phyloP scores from a whole-genome alignment of 495 filamentous ascomycete genomes.

The Parmelia sp. region DNA sequence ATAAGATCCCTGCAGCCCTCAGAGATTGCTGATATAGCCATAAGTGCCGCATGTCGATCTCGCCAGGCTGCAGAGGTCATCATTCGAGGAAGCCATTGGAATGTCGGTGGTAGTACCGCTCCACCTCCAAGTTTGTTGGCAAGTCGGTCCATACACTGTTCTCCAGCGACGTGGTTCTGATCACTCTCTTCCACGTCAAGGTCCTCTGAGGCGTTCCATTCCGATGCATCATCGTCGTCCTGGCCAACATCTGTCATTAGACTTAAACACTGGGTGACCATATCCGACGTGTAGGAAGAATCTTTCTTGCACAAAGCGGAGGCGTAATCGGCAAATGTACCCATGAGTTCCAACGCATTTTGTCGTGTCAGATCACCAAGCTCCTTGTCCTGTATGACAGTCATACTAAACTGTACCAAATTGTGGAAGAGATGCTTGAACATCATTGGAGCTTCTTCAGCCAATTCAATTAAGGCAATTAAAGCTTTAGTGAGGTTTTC shows the following conservation, averaged over 20 bases:
- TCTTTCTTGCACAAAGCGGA: slow-evolving; percentile 94
- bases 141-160: slow-evolving; percentile 97
- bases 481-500: slow-evolving; percentile 86
- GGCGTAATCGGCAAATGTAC: slow-evolving; percentile 93
- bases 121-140: slow-evolving; percentile 94
- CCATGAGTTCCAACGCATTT: slow-evolving; percentile 94
- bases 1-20: slow-evolving; percentile 96
- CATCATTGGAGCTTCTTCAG: slow-evolving; percentile 89
- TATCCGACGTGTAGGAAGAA: slow-evolving; percentile 77
- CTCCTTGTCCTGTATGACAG: slow-evolving; percentile 92
- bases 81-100: slow-evolving; percentile 95
- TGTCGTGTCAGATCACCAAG: slow-evolving; percentile 83
- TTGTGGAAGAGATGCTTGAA: slow-evolving; percentile 88
- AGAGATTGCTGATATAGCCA: slow-evolving; percentile 98
- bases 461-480: slow-evolving; percentile 84
- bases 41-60: slow-evolving; percentile 93
- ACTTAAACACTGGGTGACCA: slow-evolving; percentile 98
- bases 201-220: slow-evolving; percentile 93
- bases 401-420: slow-evolving; percentile 84
- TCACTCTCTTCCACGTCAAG: slow-evolving; percentile 95
- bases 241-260: slow-evolving; percentile 98
- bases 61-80: slow-evolving; percentile 92
- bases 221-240: slow-evolving; percentile 89
- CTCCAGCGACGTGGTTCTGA: slow-evolving; percentile 93
- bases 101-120: slow-evolving; percentile 84